A percentile compares a stretch with the other conserved stretches of the same genome.
Conservation (phyloP, 1,139 yeast species). For the Debaryomycetaceae sp. region DNA sequence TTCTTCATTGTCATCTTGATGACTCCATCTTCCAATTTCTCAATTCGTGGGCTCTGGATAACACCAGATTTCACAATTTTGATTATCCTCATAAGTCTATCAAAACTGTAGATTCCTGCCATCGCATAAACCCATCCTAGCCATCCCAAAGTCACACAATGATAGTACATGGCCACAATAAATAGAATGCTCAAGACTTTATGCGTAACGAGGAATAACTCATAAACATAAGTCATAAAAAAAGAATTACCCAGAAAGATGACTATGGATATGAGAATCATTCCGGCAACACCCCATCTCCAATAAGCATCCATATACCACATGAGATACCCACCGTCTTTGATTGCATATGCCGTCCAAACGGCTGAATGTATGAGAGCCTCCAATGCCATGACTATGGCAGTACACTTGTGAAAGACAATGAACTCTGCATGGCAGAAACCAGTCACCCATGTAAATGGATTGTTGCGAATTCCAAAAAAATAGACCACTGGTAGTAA, state of each 20-base stretch:
- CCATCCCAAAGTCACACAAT: slow-evolving; percentile 37
- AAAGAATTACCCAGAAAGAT: slow-evolving; percentile 1
- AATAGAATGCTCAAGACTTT: slow-evolving; percentile 29
- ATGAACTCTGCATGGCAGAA: slow-evolving; percentile 2
- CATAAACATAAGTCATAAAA: slow-evolving; percentile 17
- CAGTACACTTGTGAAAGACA: slow-evolving; percentile 13
- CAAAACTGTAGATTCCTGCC: slow-evolving; percentile 33
- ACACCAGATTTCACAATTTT: slow-evolving; percentile 24
- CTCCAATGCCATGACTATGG: slow-evolving; percentile 27
- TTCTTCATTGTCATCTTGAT: slow-evolving; percentile 16
- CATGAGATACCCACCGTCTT: slow-evolving; percentile 12
- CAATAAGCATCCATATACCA: slow-evolving; percentile 11
- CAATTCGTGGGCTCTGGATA: slow-evolving; percentile 10
- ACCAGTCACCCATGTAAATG: slow-evolving; percentile 1
- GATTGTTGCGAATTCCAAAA: slow-evolving; percentile 5
- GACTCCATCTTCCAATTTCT: slow-evolving; percentile 20
- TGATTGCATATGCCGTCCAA: slow-evolving; percentile 17
- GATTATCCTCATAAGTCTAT: slow-evolving; percentile 29
- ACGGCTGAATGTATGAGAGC: slow-evolving; percentile 16
- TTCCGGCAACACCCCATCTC: slow-evolving; percentile 5
- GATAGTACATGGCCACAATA: slow-evolving; percentile 37
- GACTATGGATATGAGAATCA: slow-evolving; percentile 1
- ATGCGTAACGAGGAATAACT: slow-evolving; percentile 32
- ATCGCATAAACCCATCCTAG: slow-evolving; percentile 41
- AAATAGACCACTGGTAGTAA: slow-evolving; percentile 4